Evolutionary conservation across 2,329 filamentous ascomycete genomes (phyloP), one percentile per base, ranked within the genome.

Genomic region (Penicillium sclerotiorum): DNA sequence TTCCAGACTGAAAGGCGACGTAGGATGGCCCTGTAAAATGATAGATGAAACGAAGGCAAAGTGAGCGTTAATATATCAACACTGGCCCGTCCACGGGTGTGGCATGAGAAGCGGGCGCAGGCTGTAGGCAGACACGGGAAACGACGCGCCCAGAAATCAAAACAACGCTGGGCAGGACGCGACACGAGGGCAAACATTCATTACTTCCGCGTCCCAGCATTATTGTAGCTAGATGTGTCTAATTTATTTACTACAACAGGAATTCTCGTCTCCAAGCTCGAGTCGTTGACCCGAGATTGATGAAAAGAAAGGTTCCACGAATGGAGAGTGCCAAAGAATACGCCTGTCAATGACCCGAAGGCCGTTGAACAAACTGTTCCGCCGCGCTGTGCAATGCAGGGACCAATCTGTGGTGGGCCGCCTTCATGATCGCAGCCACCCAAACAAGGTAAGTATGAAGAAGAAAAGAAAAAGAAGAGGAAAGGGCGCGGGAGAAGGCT

Each of bases 361-460:
- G 69, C 73, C 73, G 71, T 74, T 77, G 73, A 73, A 75, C 69
- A 65, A 57, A 70, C 60, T 66, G 75, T 70, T 74, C 73, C 76
- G 63, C 78, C 77, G 72, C 77, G 77, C 61, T 80, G 78, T 81
- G 78, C 78, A 80, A 81, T 80, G 78, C 74, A 80, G 78, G 76
- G 72, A 73, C 76, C 71, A 68, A 68, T 69, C 65, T 64, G 71
- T 74, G 70, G 71, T 70, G 63, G 63, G 63, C 67, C 70, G 68
- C 67, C 68, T 73, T 75, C 58, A 62, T 77, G 74, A 77, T 72
- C 74, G 68, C 70, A 66, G 68, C 63, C 68, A 72, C 72, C 70
- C 69, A 73, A 71, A 76, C 74, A 76, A 77, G 74, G 73, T 75
- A 77, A 77, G 73, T 76, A 77, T 77, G 73, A 76, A 73, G 73